Conservation (phyloP, 805 yeast genomes). For the Metschnikowia gelsemii region DNA sequence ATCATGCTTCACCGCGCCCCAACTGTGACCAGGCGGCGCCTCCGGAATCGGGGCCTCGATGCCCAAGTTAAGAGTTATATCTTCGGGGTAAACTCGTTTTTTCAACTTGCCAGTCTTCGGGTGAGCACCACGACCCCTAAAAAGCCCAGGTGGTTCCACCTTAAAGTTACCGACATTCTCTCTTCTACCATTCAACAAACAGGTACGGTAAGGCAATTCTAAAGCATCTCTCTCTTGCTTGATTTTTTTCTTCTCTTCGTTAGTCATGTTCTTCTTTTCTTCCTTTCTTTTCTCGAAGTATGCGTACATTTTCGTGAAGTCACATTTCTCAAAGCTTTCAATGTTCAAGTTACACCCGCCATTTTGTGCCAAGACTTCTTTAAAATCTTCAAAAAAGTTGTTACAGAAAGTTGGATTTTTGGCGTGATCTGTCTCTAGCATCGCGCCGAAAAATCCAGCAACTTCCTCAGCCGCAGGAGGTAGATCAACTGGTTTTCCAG, state of each 20-base stretch:
- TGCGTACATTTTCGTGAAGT: slow-evolving; percentile 71
- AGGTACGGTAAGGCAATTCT: slow-evolving; percentile 80
- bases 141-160: slow-evolving; percentile 94
- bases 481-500: slow-evolving; percentile 70
- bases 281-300: slow-evolving; percentile 69
- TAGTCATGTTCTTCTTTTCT: slow-evolving; percentile 64
- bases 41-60: slow-evolving; percentile 68
- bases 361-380: slow-evolving; percentile 60
- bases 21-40: slow-evolving; percentile 82
- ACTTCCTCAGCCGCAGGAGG: slow-evolving; percentile 91
- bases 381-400: slow-evolving; percentile 83
- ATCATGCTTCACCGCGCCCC: slow-evolving; percentile 91
- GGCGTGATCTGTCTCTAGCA: slow-evolving; percentile 86
- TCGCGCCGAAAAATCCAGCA: slow-evolving; percentile 91
- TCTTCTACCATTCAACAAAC: slow-evolving; percentile 79
- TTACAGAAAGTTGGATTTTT: slow-evolving; percentile 80
- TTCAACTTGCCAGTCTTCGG: slow-evolving; percentile 93
- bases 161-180: slow-evolving; percentile 93
- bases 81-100: slow-evolving; percentile 85
- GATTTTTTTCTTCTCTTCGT: slow-evolving; percentile 71
- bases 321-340: slow-evolving; percentile 63
- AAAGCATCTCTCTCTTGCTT: slow-evolving; percentile 69
- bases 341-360: slow-evolving; percentile 59
- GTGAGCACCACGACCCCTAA: slow-evolving; percentile 95
- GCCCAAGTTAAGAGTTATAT: slow-evolving; percentile 80